A percentile compares a stretch with the other conserved stretches of the same genome.
Conservation (phyloP, 129 eudicot species). For the Artemisia tridentata region DNA sequence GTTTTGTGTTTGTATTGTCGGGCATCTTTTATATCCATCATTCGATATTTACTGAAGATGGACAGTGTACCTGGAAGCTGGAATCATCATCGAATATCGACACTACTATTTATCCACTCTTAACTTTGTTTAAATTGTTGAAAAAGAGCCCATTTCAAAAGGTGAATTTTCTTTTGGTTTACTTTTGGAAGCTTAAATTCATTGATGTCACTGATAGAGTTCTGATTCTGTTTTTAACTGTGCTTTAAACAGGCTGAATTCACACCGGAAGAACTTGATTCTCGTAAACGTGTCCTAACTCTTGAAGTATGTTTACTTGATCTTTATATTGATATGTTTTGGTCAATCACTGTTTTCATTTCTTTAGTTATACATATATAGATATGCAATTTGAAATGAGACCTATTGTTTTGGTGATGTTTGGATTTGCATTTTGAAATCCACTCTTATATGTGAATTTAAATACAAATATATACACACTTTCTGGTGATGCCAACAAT, state of each 20-base stretch:
- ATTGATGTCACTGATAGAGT: neutral
- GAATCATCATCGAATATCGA: slow-evolving; percentile 50
- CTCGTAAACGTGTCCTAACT: slow-evolving; percentile 58
- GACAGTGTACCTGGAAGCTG: slow-evolving; percentile 59
- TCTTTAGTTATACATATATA: neutral
- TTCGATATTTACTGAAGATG: slow-evolving; percentile 53
- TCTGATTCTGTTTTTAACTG: slow-evolving; percentile 10
- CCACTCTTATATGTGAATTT: too few relatives aligned
- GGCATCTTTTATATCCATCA: slow-evolving; percentile 69
- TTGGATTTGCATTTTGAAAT: neutral
- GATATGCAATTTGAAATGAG: neutral
- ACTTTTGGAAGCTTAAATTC: neutral
- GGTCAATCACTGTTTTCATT: neutral
- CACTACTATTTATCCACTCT: slow-evolving; percentile 61
- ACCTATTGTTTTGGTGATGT: neutral
- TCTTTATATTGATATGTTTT: neutral
- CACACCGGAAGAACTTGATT: slow-evolving; percentile 77
- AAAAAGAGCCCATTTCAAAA: slow-evolving; percentile 62
- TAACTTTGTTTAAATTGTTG: slow-evolving; percentile 60
- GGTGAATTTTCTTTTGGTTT: slow-evolving; percentile 33
- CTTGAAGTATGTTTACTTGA: slow-evolving; percentile 46
- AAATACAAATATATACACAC: too few relatives aligned
- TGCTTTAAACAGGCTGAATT: slow-evolving; percentile 61
- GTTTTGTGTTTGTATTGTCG: slow-evolving; percentile 6
- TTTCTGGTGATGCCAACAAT: neutral